phyloP scores from a whole-genome alignment of 106 monocot species.

The Posidonia australis region DNA sequence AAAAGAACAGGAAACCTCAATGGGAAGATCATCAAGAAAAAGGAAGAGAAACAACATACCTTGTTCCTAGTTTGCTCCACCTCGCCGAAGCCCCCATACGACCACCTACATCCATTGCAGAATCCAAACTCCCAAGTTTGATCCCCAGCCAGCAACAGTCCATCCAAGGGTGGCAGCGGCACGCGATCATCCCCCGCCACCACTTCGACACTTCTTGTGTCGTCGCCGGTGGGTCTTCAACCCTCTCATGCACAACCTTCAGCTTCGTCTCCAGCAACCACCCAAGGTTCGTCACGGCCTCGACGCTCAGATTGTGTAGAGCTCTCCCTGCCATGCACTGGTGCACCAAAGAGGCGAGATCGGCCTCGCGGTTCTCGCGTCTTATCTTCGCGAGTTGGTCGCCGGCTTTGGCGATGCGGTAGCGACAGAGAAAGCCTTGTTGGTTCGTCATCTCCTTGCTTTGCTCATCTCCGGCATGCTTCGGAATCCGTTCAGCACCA shows the following conservation, averaged over 20 bases:
- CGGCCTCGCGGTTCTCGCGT: slow-evolving; percentile 26
- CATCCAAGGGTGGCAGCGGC: no score
- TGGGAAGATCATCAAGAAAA: no score
- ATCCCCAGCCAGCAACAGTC: no score
- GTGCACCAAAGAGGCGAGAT: neutral
- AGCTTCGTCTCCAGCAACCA: slow-evolving; percentile 9
- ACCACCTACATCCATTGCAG: no score
- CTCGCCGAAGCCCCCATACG: no score
- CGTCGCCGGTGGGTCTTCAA: neutral
- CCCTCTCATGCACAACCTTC: slow-evolving; percentile 2
- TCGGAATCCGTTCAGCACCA: slow-evolving; percentile 16
- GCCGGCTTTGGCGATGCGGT: slow-evolving; percentile 15
- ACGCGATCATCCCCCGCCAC: no score
- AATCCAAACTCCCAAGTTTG: no score
- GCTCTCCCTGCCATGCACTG: neutral
- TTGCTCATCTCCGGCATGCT: slow-evolving; percentile 30
- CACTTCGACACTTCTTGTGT: no score
- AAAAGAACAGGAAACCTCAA: no score
- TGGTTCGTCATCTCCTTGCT: slow-evolving; percentile 30
- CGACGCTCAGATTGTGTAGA: slow-evolving; percentile 2
- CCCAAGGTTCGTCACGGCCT: neutral
- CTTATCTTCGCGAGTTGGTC: slow-evolving; percentile 19
- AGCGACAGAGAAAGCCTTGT: slow-evolving; percentile 22
- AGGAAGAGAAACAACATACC: no score
- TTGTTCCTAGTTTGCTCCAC: no score